A percentile compares a stretch with the other conserved stretches of the same genome.
These are phyloP conservation scores for Daldinia sp. DNA, from an alignment of 2,329 filamentous ascomycete genomes.

Conservation along the genomic window DNA sequence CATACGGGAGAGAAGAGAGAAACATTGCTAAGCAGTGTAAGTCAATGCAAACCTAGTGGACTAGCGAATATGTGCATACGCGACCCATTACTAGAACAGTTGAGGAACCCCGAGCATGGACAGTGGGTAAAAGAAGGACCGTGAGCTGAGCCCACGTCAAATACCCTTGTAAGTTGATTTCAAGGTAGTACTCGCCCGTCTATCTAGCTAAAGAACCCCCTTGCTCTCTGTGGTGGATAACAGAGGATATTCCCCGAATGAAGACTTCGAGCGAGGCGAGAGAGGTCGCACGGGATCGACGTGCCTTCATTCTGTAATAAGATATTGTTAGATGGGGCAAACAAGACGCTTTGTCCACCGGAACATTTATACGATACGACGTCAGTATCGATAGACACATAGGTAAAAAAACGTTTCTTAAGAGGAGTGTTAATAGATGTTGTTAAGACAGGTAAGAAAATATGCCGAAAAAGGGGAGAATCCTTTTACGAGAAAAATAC, in stretches of 20 bases:
- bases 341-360: constrained; percentile 29
- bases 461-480: constrained; percentile 36
- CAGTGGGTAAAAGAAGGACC: constrained; percentile 40
- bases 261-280: constrained; percentile 34
- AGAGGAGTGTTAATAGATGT: constrained; percentile 2
- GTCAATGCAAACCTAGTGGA: constrained; percentile 36
- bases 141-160: constrained; percentile 39
- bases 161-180: constrained; percentile 38
- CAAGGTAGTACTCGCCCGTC: constrained; percentile 41
- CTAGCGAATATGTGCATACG: constrained; percentile 41
- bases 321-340: constrained; percentile 27
- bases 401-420: constrained; percentile 16
- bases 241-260: constrained; percentile 38
- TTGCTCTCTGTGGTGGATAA: constrained; percentile 30
- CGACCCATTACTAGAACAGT: constrained; percentile 33
- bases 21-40: constrained; percentile 16
- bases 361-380: constrained; percentile 10
- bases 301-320: constrained; percentile 30
- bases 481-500: constrained; percentile 22
- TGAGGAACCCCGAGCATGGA: constrained; percentile 37
- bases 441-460: constrained; percentile 29
- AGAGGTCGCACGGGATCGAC: constrained; percentile 38
- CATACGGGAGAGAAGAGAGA: constrained; percentile 4
- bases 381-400: constrained; percentile 13
- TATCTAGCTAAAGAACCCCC: constrained; percentile 35